Base-by-base conservation (phyloP, 805 yeast genomes). In the Torulaspora gathmanii region DNA sequence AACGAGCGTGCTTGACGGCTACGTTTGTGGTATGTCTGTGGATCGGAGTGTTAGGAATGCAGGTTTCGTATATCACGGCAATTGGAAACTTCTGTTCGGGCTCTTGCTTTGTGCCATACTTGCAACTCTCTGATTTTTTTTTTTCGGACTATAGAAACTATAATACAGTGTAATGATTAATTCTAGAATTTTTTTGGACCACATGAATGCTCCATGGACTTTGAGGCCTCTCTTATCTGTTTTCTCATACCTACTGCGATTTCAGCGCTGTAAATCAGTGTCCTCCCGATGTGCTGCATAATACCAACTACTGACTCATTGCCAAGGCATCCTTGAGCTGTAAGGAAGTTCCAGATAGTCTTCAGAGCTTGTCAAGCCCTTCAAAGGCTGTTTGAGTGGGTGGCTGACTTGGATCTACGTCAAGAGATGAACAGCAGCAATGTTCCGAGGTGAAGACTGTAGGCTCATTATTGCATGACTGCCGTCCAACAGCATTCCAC, bases 351-450 rank as follows among this genome's bases (percentile, higher is more conserved):
- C 15, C 13, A 3, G 4, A 17, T 9, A 3, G 5, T n/a, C 5
- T n/a, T 11, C 6, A 12, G 15, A 11, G n/a, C n/a, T n/a, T n/a
- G n/a, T n/a, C n/a, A n/a, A n/a, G n/a, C 6, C 3, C 33, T 29
- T 29, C 7, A 29, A 6, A 13, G 33, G 6, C 15, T 8, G 8
- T 29, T 29, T 29, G 16, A 8, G 9, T 11, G 17, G 33, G 33
- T 12, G 7, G 7, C 17, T n/a, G 15, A 17, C 17, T 29, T n/a
- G 16, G 33, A 6, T 4, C 15, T 13, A n/a, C 17, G 9, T 13
- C 5, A 13, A n/a, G 25, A 28, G 30, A 44, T 44, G 47, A 44
- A 40, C 23, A 35, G 34, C 40, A 35, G 30, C 30, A 26, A 44
- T 25, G 29, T n/a, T n/a, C n/a, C n/a, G n/a, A n/a, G n/a, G n/a